Evolutionary conservation across 108 stramenopile species (phyloP).

Genomic region (Nitzschia sp.): DNA sequence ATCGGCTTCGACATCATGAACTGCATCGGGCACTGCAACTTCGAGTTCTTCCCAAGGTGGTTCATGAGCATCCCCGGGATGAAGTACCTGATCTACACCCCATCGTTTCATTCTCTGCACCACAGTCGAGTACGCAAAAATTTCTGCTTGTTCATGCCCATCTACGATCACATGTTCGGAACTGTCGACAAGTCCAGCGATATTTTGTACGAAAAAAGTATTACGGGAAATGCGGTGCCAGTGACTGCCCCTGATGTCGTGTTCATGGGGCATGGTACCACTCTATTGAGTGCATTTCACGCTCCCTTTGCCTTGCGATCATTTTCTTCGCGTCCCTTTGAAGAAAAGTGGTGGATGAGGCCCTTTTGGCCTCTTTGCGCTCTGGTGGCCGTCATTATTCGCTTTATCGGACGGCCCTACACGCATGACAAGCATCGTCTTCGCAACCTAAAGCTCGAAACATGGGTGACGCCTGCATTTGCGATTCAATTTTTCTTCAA

Average conservation of each 20-base stretch:
- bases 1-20: conserved; percentile 31
- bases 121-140: conserved; percentile 23
- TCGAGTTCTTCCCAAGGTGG: conserved; percentile 25
- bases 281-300: conserved; percentile 15
- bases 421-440: conserved; percentile 20
- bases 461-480: conserved; percentile 31
- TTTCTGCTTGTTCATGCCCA: conserved; percentile 31
- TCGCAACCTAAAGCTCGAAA: conserved; percentile 13
- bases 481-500: conserved; percentile 29
- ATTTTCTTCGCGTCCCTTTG: conserved; percentile 26
- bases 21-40: conserved; percentile 28
- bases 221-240: conserved; percentile 15
- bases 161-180: conserved; percentile 31
- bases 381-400: neutral
- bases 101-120: conserved; percentile 24
- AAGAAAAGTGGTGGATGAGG: conserved; percentile 13
- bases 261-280: conserved; percentile 27
- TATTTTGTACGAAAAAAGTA: conserved; percentile 18
- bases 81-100: conserved; percentile 34
- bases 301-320: conserved; percentile 23
- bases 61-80: conserved; percentile 33
- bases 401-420: conserved; percentile 13
- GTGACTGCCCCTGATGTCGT: conserved; percentile 23
- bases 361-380: conserved; percentile 19
- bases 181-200: conserved; percentile 25